A percentile compares a stretch with the other conserved stretches of the same genome.
phyloP scores from a whole-genome alignment of 495 filamentous ascomycete genomes.

The Penicillium argentinense region DNA sequence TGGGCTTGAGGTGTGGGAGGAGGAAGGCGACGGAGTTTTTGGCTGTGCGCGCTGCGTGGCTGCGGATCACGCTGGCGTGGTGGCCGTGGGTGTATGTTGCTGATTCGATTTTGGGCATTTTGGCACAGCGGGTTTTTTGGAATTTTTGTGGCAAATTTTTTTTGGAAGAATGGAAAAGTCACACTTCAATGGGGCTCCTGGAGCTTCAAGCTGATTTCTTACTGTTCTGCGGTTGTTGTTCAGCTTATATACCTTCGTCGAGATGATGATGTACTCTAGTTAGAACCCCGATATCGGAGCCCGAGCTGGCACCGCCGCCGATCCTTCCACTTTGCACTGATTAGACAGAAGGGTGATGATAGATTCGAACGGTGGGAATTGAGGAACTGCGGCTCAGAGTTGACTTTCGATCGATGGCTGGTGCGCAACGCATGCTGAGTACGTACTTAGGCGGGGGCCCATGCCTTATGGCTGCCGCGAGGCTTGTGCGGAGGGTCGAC shows the following conservation, averaged over 20 bases:
- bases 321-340: too few species aligned
- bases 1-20: conserved; percentile 44
- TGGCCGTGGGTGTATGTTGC: conserved; percentile 53
- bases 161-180: background rate
- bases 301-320: too few species aligned
- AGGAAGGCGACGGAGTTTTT: conserved; percentile 50
- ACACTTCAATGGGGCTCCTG: too few species aligned
- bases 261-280: background rate
- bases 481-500: too few species aligned
- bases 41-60: conserved; percentile 51
- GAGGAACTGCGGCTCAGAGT: too few species aligned
- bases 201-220: background rate
- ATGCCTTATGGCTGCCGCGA: too few species aligned
- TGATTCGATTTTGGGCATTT: conserved; percentile 29
- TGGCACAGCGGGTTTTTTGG: too few species aligned
- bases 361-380: too few species aligned
- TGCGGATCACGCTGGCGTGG: conserved; percentile 46
- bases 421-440: too few species aligned
- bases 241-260: background rate
- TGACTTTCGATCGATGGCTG: too few species aligned
- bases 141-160: conserved; percentile 9
- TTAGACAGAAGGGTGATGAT: too few species aligned
- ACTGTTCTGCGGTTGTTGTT: background rate
- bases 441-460: too few species aligned
- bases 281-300: background rate